These are phyloP conservation scores for Cicer pinnatifidum DNA, from an alignment of 306 rosid species.

Conservation along the genomic window DNA sequence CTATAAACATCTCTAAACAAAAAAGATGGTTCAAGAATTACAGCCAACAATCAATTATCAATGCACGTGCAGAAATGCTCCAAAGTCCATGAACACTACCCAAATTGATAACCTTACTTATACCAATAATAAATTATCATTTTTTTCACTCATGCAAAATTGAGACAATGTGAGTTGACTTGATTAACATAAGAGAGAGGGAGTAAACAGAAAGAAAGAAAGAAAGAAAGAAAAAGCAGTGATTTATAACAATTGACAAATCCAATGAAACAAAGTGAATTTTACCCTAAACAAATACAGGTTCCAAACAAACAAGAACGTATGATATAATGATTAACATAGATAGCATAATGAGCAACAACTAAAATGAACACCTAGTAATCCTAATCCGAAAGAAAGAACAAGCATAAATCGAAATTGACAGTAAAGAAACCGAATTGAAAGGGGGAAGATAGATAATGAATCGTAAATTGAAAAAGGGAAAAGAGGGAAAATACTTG, in stretches of 20 bases:
- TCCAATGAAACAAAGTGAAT: not conserved
- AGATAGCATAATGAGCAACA: slow-evolving; percentile 19
- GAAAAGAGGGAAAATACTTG: slow-evolving; percentile 46
- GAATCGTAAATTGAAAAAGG: not conserved
- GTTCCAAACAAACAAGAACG: not conserved
- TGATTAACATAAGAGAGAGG: not conserved
- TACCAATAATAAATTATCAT: too few species aligned
- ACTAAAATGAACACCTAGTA: not conserved
- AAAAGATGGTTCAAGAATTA: not conserved
- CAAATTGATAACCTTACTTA: not conserved
- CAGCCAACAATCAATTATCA: not conserved
- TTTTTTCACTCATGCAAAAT: slow-evolving; percentile 19
- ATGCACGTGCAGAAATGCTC: not conserved
- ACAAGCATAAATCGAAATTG: not conserved
- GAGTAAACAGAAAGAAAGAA: not conserved
- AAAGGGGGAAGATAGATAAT: too few species aligned
- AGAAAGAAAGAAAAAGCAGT: not conserved
- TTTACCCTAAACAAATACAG: not conserved
- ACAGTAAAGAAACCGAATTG: not conserved
- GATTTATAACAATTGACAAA: not conserved
- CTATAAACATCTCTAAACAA: not conserved
- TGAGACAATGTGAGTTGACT: not conserved
- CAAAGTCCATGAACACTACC: not conserved
- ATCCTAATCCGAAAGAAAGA: not conserved
- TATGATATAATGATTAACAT: too few species aligned